Conservation (phyloP, 2,329 filamentous ascomycete genomes). For the Pyrenochaeta sp. region DNA sequence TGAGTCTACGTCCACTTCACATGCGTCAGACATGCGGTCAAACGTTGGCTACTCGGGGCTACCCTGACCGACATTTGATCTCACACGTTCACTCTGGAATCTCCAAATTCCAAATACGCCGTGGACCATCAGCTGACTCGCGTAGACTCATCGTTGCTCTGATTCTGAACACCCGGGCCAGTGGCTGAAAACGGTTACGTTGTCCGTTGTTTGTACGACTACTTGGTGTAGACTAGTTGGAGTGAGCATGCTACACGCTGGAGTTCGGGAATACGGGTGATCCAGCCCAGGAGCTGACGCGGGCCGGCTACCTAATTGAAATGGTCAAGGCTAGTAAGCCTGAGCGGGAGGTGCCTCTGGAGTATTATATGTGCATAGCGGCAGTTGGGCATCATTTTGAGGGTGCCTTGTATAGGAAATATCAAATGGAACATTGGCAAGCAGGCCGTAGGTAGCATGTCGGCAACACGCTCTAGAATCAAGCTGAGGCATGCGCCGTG, state of each 20-base stretch:
- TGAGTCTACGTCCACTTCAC: conserved; percentile 56
- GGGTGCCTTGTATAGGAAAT: conserved; percentile 4
- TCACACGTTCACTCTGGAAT: not conserved
- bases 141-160: conserved; percentile 87
- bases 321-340: conserved; percentile 4
- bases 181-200: conserved; percentile 53
- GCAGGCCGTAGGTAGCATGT: conserved; percentile 4
- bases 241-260: conserved; percentile 31
- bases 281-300: conserved; percentile 4
- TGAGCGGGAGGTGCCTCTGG: conserved; percentile 1
- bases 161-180: conserved; percentile 89
- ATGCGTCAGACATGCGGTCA: not conserved
- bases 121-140: conserved; percentile 16
- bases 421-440: conserved; percentile 8
- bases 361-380: conserved; percentile 14
- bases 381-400: conserved; percentile 14
- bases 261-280: conserved; percentile 24
- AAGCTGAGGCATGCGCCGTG: conserved; percentile 2
- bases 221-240: conserved; percentile 32
- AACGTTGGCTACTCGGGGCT: not conserved
- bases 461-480: conserved; percentile 1
- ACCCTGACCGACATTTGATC: conserved; percentile 1
- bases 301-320: conserved; percentile 17
- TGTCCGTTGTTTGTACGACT: conserved; percentile 37
- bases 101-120: not conserved